Percentiles rank a stretch among this genome's conserved stretches.
phyloP scores from a whole-genome alignment of 805 yeast species.

The Saccharomycopsis sp. region DNA sequence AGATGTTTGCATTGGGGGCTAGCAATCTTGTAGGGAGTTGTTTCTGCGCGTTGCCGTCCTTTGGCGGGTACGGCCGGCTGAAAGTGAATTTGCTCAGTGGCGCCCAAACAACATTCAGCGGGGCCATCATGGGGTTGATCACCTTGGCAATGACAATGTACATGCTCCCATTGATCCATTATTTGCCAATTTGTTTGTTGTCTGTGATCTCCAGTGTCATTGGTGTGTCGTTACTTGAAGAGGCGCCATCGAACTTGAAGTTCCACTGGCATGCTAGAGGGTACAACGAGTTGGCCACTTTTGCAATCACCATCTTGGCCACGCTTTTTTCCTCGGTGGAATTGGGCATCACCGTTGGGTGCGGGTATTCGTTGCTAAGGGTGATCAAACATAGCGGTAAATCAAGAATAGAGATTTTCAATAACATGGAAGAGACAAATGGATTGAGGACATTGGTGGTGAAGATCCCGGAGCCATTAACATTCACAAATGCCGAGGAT shows the following conservation, averaged over 20 bases:
- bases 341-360: constrained; percentile 84
- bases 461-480: constrained; percentile 79
- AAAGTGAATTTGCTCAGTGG: constrained; percentile 83
- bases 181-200: constrained; percentile 69
- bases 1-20: constrained; percentile 79
- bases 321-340: constrained; percentile 75
- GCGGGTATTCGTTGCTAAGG: constrained; percentile 66
- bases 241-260: constrained; percentile 66
- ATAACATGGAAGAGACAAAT: constrained; percentile 61
- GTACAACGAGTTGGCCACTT: constrained; percentile 64
- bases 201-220: constrained; percentile 74
- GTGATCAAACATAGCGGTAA: constrained; percentile 73
- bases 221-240: constrained; percentile 63
- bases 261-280: constrained; percentile 73
- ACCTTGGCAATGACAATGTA: constrained; percentile 58
- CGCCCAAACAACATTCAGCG: constrained; percentile 79
- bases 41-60: constrained; percentile 66
- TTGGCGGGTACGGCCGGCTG: constrained; percentile 94
- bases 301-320: constrained; percentile 51
- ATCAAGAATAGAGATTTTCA: constrained; percentile 75
- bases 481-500: constrained; percentile 79
- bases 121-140: constrained; percentile 68
- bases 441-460: constrained; percentile 71
- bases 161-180: constrained; percentile 55
- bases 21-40: constrained; percentile 56